phyloP scores from a whole-genome alignment of 202 grass and related monocot genomes.

The Setaria italica region DNA sequence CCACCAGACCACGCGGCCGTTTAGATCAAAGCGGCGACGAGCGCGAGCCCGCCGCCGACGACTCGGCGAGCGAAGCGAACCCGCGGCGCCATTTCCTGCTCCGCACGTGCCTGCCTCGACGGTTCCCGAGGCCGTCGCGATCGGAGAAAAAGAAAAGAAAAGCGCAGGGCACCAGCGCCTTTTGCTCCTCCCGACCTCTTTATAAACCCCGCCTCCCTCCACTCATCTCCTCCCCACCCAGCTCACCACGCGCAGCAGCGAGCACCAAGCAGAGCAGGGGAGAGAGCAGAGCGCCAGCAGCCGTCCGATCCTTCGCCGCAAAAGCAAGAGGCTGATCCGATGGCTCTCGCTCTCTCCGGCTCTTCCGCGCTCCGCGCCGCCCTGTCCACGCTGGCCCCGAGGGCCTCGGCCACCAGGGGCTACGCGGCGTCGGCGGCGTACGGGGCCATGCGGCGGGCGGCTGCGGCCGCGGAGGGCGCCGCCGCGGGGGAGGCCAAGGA shows the following conservation, averaged over 20 bases:
- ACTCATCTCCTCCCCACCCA: background rate
- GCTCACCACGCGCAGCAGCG: background rate
- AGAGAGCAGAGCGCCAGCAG: constrained; percentile 31
- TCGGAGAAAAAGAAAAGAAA: background rate
- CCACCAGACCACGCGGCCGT: background rate
- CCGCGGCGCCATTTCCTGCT: constrained; percentile 26
- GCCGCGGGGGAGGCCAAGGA: constrained; percentile 34
- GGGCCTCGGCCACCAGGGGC: background rate
- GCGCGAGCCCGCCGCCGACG: too few species aligned
- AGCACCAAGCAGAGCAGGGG: background rate
- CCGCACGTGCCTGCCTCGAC: constrained; percentile 18
- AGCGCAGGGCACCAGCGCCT: background rate
- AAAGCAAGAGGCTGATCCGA: constrained; percentile 18
- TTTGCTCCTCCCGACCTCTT: background rate
- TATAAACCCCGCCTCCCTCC: constrained; percentile 19
- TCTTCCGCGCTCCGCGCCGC: constrained; percentile 39
- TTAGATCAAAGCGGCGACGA: background rate
- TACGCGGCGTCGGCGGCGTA: constrained; percentile 54
- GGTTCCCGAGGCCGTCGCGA: background rate
- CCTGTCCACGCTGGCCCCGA: constrained; percentile 24
- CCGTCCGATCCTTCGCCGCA: background rate
- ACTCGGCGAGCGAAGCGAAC: background rate
- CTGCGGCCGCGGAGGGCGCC: constrained; percentile 30
- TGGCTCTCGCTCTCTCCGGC: constrained; percentile 57
- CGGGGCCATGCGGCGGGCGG: constrained; percentile 43